These are phyloP conservation scores for Danielozyma ontarioensis DNA, from an alignment of 805 yeast species.

Conservation along the genomic window DNA sequence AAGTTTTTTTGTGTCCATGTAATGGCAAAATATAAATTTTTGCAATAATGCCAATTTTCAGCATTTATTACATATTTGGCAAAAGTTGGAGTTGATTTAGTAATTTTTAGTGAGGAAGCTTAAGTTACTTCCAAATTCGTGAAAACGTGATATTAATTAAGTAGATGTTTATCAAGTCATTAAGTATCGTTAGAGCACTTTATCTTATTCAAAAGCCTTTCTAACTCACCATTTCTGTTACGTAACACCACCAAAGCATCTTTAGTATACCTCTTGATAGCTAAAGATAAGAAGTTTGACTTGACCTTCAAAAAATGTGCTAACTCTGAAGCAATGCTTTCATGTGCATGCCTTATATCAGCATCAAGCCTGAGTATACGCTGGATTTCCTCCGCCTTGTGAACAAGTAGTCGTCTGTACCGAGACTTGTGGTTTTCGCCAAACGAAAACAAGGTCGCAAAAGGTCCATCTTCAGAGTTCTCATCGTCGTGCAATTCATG, in stretches of 20 bases:
- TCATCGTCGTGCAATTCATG: conserved; percentile 3
- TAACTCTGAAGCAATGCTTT: conserved; percentile 56
- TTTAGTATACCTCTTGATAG: conserved; percentile 26
- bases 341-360: conserved; percentile 53
- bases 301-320: conserved; percentile 54
- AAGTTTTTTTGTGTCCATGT: too few species aligned
- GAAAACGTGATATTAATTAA: too few species aligned
- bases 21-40: too few species aligned
- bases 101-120: too few species aligned
- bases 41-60: too few species aligned
- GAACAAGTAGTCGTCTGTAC: conserved; percentile 39
- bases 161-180: too few species aligned
- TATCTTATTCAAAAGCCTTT: too few species aligned
- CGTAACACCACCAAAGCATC: conserved; percentile 5
- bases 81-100: too few species aligned
- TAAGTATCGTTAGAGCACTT: too few species aligned
- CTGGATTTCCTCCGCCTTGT: conserved; percentile 36
- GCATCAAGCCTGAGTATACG: conserved; percentile 39
- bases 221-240: too few species aligned
- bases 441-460: conserved; percentile 26
- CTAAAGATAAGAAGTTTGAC: conserved; percentile 32
- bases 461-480: conserved; percentile 10
- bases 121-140: too few species aligned
- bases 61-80: too few species aligned
- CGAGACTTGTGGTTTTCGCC: conserved; percentile 48